phyloP scores from a whole-genome alignment of 257 asterid genomes.

The Ilex asprella region DNA sequence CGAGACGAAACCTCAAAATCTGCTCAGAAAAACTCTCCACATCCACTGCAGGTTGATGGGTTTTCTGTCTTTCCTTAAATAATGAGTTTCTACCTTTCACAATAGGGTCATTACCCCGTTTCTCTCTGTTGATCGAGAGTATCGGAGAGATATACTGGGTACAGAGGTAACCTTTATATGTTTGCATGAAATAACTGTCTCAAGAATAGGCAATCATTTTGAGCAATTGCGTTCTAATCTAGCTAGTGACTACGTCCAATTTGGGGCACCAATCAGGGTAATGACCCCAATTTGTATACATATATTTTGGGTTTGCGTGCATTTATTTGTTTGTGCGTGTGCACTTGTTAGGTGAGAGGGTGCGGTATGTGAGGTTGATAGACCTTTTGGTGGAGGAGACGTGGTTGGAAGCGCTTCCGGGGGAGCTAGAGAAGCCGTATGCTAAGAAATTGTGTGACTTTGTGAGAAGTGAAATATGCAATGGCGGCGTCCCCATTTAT shows the following conservation, averaged over 20 bases:
- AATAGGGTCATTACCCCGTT: no score
- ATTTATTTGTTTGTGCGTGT: conserved; percentile 14
- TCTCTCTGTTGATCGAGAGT: background rate
- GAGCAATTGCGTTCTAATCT: no score
- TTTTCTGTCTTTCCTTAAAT: background rate
- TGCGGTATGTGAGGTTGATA: conserved; percentile 49
- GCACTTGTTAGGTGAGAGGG: conserved; percentile 19
- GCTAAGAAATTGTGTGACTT: conserved; percentile 51
- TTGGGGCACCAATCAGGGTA: no score
- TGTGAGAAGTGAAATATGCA: conserved; percentile 56
- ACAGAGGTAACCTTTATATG: no score
- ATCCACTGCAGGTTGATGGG: conserved; percentile 37
- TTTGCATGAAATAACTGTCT: no score
- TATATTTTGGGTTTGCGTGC: background rate
- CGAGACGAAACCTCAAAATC: conserved; percentile 60
- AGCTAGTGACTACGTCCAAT: no score
- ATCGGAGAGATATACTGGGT: no score
- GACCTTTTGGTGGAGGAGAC: conserved; percentile 78
- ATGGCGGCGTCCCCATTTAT: conserved; percentile 50
- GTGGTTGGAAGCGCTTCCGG: conserved; percentile 64
- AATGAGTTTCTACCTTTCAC: no score
- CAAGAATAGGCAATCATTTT: no score
- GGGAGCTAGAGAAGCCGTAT: conserved; percentile 72
- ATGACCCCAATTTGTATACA: background rate
- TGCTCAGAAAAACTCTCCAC: conserved; percentile 55